Evolutionary conservation across 371 early-diverging fungal species (phyloP), one percentile per base, ranked within the genome.

Genomic region (Zychaea mexicana): DNA sequence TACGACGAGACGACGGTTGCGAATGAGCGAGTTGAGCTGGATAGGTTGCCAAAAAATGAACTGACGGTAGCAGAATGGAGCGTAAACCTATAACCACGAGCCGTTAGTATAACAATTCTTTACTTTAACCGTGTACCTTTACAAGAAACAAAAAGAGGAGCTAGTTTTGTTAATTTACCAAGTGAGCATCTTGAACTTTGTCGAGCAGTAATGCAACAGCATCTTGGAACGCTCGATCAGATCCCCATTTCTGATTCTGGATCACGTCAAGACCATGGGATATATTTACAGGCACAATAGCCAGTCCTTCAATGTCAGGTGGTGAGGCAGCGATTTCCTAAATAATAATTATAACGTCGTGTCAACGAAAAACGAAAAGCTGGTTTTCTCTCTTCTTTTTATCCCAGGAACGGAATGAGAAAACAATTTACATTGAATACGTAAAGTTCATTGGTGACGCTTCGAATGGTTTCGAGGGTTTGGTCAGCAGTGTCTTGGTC

Each of bases 1-100:
- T 31, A 74, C 66, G 7, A 82, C 68, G 9, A 72, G 62, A n/a
- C 74, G 62, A 22, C 71, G 62, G 56, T 77, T 72, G 53, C 82
- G 69, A 15, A 82, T 65, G 10, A 82, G 52, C 5, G 82, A 68
- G 42, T 82, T 82, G 13, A 82, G 68, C 61, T 82, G 82, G 56
- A 82, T 82, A 2, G 82, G 79, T 46, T 82, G 82, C 82, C 82
- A 82, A 19, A 82, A 82, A 17, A 82, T 66, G 33, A 82, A 82
- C 56, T 82, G 82, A 26, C 82, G 77, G 38, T 82, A 82, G 42
- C 82, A 82, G 42, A 72, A 79, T 12, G 82, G 82, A 4, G 77
- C 71, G 56, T 82, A 82, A 27, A 75, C 76, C 81, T 81, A 66
- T 13, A 24, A 31, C 22, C 19, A 28, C 5, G 39, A 58, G 9